These are phyloP conservation scores for Saccharum hybrid DNA, from an alignment of 202 grass and related monocot genomes.

Conservation along the genomic window DNA sequence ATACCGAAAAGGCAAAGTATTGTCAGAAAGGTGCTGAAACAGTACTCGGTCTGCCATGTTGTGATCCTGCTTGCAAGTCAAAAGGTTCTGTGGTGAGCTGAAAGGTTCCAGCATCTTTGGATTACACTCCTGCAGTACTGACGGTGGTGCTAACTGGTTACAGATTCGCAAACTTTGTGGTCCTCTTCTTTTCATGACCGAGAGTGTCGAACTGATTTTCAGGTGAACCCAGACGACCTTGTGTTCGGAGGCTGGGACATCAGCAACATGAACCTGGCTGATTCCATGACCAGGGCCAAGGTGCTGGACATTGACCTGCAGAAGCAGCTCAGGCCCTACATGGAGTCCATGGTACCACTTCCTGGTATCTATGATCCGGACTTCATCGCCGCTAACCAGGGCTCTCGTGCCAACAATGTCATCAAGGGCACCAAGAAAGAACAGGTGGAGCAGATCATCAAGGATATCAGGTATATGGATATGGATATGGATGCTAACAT, in stretches of 20 bases:
- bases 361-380: conserved; percentile 89
- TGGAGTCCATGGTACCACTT: conserved; percentile 94
- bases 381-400: conserved; percentile 94
- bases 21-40: conserved; percentile 15
- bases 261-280: conserved; percentile 94
- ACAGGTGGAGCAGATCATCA: conserved; percentile 89
- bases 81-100: neutral
- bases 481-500: conserved; percentile 15
- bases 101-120: conserved; percentile 37
- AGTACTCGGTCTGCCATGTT: conserved; percentile 14
- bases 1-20: conserved; percentile 4
- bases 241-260: conserved; percentile 98
- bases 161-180: neutral
- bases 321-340: conserved; percentile 97
- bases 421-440: conserved; percentile 88
- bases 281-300: conserved; percentile 91
- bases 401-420: conserved; percentile 64
- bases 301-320: conserved; percentile 95
- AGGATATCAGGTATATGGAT: conserved; percentile 85
- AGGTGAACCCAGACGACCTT: conserved; percentile 95
- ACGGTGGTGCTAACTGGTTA: neutral
- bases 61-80: conserved; percentile 21
- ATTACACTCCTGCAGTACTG: neutral
- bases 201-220: conserved; percentile 24
- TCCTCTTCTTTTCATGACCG: conserved; percentile 2